Conservation (phyloP, 495 filamentous ascomycete genomes). For the Choiromyces venosus region DNA sequence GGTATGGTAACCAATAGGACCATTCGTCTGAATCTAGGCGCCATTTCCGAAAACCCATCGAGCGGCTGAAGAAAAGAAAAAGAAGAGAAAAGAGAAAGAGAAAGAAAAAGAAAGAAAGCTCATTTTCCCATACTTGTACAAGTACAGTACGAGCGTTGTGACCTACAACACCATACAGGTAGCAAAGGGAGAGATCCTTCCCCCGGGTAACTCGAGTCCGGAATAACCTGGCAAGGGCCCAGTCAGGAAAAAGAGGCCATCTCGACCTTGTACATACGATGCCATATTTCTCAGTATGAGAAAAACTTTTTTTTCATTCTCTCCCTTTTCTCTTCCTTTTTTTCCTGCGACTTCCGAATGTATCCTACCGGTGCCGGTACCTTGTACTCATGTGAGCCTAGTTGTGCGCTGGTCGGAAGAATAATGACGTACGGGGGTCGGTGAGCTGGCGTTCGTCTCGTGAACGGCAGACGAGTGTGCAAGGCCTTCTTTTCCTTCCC, state of each 20-base stretch:
- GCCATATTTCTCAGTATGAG: background rate
- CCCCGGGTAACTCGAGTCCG: background rate
- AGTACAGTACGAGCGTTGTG: too few species aligned
- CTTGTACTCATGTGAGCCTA: background rate
- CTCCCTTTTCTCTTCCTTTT: background rate
- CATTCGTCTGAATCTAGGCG: background rate
- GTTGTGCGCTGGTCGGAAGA: background rate
- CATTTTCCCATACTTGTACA: background rate
- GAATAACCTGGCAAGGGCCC: background rate
- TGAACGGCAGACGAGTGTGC: conserved; percentile 25
- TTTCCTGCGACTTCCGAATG: background rate
- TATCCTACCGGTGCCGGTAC: background rate
- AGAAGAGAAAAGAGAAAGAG: background rate
- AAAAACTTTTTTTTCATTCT: background rate
- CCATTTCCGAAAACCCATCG: background rate
- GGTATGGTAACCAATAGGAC: background rate
- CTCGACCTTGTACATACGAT: background rate
- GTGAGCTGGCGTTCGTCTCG: conserved; percentile 36
- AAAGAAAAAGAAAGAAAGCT: background rate
- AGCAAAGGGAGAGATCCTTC: background rate
- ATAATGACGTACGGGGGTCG: background rate
- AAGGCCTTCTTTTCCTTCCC: conserved; percentile 17
- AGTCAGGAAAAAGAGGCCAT: background rate
- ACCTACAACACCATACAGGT: background rate
- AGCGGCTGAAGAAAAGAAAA: background rate